Evolutionary conservation across 305 asterid genomes (phyloP).

Genomic region (Ilex paraguariensis): DNA sequence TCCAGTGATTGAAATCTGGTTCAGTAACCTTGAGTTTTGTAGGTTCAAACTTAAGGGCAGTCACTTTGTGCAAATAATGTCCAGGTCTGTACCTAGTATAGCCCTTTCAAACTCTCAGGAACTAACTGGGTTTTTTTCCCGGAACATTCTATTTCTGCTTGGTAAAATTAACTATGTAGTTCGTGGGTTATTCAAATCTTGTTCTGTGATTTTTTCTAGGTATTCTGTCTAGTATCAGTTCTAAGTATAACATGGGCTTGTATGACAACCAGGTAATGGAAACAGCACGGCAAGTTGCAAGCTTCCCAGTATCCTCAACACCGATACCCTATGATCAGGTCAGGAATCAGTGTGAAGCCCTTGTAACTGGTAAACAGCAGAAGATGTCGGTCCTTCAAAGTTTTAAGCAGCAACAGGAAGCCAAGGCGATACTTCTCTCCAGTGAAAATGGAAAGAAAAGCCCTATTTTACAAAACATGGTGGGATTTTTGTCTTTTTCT

Average conservation of each 20-base stretch:
- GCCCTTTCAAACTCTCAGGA: too few relatives aligned
- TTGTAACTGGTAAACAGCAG: constrained; percentile 44
- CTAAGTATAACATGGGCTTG: neutral
- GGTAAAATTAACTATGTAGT: too few relatives aligned
- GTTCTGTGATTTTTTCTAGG: too few relatives aligned
- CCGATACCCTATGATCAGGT: constrained; percentile 50
- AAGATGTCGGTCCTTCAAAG: constrained; percentile 45
- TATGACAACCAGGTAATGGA: constrained; percentile 31
- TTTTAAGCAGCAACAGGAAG: constrained; percentile 41
- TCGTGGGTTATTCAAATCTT: too few relatives aligned
- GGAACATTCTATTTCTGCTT: too few relatives aligned
- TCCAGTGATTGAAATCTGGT: too few relatives aligned
- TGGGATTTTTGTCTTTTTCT: constrained; percentile 14
- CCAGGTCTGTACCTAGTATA: too few relatives aligned
- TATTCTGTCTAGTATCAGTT: too few relatives aligned
- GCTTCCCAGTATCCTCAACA: constrained; percentile 37
- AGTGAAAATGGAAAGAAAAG: constrained; percentile 22
- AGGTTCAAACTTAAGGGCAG: too few relatives aligned
- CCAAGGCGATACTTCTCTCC: constrained; percentile 17
- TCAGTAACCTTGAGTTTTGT: too few relatives aligned
- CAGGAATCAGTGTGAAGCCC: constrained; percentile 47
- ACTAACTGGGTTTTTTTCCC: too few relatives aligned
- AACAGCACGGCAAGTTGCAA: constrained; percentile 49
- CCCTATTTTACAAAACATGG: constrained; percentile 19
- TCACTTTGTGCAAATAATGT: too few relatives aligned